A percentile compares a stretch with the other conserved stretches of the same genome.
phyloP scores from a whole-genome alignment of 2,329 filamentous ascomycete species.

The Pseudocercospora vitis region DNA sequence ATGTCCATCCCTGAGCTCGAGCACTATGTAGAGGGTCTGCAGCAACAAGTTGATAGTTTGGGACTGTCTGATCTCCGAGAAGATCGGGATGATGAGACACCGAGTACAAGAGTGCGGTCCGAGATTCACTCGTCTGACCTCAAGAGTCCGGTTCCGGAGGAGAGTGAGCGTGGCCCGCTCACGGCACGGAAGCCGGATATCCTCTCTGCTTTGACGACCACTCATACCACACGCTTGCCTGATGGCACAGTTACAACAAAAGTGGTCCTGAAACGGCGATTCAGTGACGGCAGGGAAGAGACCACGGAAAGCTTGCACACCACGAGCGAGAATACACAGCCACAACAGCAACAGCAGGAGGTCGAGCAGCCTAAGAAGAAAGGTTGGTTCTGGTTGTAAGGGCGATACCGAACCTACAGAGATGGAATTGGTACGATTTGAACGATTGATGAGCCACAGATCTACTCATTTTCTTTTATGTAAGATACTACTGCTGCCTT shows the following conservation, averaged over 20 bases:
- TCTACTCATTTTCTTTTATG: not conserved
- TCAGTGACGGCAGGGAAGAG: slow-evolving; percentile 61
- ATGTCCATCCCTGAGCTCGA: not conserved
- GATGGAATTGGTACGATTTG: not conserved
- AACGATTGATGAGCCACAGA: not conserved
- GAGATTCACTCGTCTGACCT: too few relatives aligned
- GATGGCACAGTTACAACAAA: slow-evolving; percentile 61
- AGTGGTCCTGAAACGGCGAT: slow-evolving; percentile 58
- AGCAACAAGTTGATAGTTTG: not conserved
- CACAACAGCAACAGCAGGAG: slow-evolving; percentile 4
- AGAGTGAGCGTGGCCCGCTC: too few relatives aligned
- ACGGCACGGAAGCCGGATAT: slow-evolving; percentile 37
- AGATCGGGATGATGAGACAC: not conserved
- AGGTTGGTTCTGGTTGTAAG: slow-evolving; percentile 41
- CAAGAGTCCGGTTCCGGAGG: too few relatives aligned
- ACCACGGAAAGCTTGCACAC: slow-evolving; percentile 56
- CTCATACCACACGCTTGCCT: slow-evolving; percentile 54
- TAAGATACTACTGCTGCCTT: slow-evolving; percentile 1
- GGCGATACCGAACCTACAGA: too few relatives aligned
- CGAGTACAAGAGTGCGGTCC: not conserved
- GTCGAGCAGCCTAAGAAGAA: slow-evolving; percentile 21
- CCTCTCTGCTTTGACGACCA: slow-evolving; percentile 59
- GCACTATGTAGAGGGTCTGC: not conserved
- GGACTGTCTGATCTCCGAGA: not conserved
- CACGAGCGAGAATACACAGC: slow-evolving; percentile 12